Conservation (phyloP, 2,329 filamentous ascomycete genomes). For the Trichophaea hybrida region DNA sequence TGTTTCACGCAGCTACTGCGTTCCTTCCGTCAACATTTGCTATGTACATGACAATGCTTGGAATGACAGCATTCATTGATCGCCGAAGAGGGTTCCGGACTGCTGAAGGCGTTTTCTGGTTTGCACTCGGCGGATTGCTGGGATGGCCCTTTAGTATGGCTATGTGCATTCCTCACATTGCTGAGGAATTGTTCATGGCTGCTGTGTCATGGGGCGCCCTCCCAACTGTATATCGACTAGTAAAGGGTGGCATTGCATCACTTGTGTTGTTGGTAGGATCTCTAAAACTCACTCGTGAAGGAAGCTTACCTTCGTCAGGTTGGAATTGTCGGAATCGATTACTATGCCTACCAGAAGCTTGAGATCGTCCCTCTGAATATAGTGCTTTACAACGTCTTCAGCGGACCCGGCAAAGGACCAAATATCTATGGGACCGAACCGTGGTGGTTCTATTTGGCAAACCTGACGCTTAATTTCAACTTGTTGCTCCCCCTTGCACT, state of each 20-base stretch:
- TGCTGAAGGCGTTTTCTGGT: conserved; percentile 75
- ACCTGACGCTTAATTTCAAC: conserved; percentile 87
- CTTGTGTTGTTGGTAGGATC: conserved; percentile 52
- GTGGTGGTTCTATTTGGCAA: conserved; percentile 92
- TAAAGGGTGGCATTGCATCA: conserved; percentile 53
- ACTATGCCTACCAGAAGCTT: conserved; percentile 50
- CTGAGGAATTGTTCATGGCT: conserved; percentile 55
- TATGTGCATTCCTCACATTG: conserved; percentile 62
- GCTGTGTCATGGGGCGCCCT: conserved; percentile 42
- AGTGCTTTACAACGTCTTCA: conserved; percentile 88
- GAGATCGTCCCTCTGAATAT: conserved; percentile 80
- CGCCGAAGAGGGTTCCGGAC: conserved; percentile 69
- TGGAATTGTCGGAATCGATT: conserved; percentile 20
- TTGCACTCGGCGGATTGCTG: conserved; percentile 67
- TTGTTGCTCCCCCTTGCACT: conserved; percentile 78
- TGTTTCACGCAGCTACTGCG: conserved; percentile 79
- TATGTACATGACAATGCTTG: conserved; percentile 86
- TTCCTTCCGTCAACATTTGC: conserved; percentile 90
- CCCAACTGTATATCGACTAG: conserved; percentile 45
- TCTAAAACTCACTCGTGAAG: neutral
- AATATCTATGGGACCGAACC: conserved; percentile 91
- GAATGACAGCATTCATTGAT: conserved; percentile 78
- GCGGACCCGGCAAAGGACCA: conserved; percentile 60
- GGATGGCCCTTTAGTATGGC: conserved; percentile 92
- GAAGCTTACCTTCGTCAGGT: conserved; percentile 7